Conservation (phyloP, 805 yeast species). For the Priceomyces fermenticarens region DNA sequence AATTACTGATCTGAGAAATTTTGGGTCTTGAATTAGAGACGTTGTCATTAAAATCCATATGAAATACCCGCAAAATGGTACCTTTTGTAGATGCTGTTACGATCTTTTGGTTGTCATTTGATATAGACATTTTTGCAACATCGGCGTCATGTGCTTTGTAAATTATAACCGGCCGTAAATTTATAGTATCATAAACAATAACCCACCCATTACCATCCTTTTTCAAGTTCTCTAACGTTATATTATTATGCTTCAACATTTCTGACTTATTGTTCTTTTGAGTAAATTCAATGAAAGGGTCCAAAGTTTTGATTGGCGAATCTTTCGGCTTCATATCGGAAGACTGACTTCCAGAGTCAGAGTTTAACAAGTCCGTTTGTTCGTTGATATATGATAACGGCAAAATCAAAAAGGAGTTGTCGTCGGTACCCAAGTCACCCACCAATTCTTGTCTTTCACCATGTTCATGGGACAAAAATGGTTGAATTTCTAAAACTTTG, state of each 20-base stretch:
- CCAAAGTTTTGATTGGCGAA: constrained; percentile 13
- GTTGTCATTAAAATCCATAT: constrained; percentile 11
- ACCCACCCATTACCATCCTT: constrained; percentile 33
- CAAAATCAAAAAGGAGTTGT: constrained; percentile 30
- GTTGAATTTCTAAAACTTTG: constrained; percentile 32
- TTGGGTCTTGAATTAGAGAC: constrained; percentile 9
- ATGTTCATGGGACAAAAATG: constrained; percentile 5
- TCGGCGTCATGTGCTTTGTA: constrained; percentile 40
- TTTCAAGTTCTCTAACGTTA: constrained; percentile 27
- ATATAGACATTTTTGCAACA: constrained; percentile 29
- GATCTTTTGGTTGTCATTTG: constrained; percentile 23
- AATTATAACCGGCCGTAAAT: constrained; percentile 26
- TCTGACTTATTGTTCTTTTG: constrained; percentile 16
- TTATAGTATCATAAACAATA: constrained; percentile 37
- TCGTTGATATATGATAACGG: constrained; percentile 29
- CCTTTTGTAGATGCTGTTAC: constrained; percentile 45
- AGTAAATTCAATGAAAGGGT: constrained; percentile 23
- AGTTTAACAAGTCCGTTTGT: constrained; percentile 30
- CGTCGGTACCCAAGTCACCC: constrained; percentile 37
- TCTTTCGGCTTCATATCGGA: constrained; percentile 17
- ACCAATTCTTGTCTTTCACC: constrained; percentile 15
- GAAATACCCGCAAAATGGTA: constrained; percentile 38
- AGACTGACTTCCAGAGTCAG: constrained; percentile 8
- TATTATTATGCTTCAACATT: constrained; percentile 11
- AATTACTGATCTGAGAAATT: constrained; percentile 27